These are phyloP conservation scores for Suillus brevipes DNA, from an alignment of 768 basidiomycete genomes.

Conservation along the genomic window DNA sequence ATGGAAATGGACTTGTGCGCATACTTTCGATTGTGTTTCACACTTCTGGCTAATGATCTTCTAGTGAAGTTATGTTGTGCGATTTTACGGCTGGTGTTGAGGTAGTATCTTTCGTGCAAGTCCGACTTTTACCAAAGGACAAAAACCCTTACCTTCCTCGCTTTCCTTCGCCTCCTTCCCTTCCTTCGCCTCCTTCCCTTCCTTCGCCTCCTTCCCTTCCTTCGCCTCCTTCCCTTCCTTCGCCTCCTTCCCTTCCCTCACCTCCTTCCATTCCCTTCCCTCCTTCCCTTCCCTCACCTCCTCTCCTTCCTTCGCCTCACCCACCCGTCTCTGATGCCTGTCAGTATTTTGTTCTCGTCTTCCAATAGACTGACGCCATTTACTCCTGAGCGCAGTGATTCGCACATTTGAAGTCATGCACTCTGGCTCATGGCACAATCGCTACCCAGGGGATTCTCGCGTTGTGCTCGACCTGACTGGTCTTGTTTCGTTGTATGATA, in stretches of 20 bases:
- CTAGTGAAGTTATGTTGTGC: constrained; percentile 50
- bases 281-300: too few relatives aligned
- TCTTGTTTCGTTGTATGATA: constrained; percentile 30
- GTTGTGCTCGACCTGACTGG: constrained; percentile 23
- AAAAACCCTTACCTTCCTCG: background rate
- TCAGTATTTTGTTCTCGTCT: background rate
- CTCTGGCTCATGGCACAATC: constrained; percentile 26
- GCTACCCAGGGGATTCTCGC: constrained; percentile 27
- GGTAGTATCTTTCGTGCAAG: constrained; percentile 39
- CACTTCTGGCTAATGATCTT: background rate
- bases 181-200: too few relatives aligned
- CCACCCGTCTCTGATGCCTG: background rate
- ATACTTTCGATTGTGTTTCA: background rate
- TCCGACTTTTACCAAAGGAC: constrained; percentile 13
- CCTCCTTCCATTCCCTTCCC: too few relatives aligned
- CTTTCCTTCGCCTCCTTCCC: background rate
- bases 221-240: too few relatives aligned
- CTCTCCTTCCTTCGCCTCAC: too few relatives aligned
- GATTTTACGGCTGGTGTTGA: constrained; percentile 44
- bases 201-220: too few relatives aligned
- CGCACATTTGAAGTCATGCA: constrained; percentile 15
- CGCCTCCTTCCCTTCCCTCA: too few relatives aligned
- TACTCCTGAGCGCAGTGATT: background rate
- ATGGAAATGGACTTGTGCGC: constrained; percentile 54
- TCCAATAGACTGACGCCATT: background rate